Evolutionary conservation across 2,329 filamentous ascomycete species (phyloP), one percentile per base, ranked within the genome.

Genomic region (Cadophora gregata): DNA sequence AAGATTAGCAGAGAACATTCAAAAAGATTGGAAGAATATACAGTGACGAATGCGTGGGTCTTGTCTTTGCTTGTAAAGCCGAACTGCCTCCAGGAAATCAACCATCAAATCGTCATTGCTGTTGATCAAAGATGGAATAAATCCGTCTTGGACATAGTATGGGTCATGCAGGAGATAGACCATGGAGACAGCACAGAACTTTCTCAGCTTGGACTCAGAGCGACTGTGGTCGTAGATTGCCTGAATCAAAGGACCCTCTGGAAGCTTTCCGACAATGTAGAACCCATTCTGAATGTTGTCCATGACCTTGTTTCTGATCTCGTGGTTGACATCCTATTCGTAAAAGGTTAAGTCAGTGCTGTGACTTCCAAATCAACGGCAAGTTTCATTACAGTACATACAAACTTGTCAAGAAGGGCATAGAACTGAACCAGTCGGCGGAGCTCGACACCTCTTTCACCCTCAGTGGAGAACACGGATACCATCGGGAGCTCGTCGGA

Each of bases 271-370:
- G 1, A 69, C 50, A 9, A 69, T 38, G 7, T 51, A 27, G 45
- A 73, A 73, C 4, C 68, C 71, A 60, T 75, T 71, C 47, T 75
- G 74, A 24, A 75, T 70, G 1, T 47, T 48, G 12, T 75, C 74
- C 65, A 75, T 74, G 1, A 69, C 64, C 33, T 67, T 67, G 48
- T 75, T 74, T 21, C 59, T 50, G 6, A 73, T 51, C 4, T 42
- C 31, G 9, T 31, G 12, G 1, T 58, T 21, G 10, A 75, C 25
- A 0, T 65, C 14, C 31, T 53, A 33, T 1, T 8, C 24, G 24
- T 10, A 25, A 3, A 1, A 7, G 16, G 24, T 14, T 4, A 19
- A 4, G 21, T 58, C 12, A 58, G 55, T 21, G 14, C 19, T 47
- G 38, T 16, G 14, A 47, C 9, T 21, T 7, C 42, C 19, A 21